A percentile compares a stretch with the other conserved stretches of the same genome.
phyloP scores from a whole-genome alignment of 345 rosid species.

The Erucastrum elatum region DNA sequence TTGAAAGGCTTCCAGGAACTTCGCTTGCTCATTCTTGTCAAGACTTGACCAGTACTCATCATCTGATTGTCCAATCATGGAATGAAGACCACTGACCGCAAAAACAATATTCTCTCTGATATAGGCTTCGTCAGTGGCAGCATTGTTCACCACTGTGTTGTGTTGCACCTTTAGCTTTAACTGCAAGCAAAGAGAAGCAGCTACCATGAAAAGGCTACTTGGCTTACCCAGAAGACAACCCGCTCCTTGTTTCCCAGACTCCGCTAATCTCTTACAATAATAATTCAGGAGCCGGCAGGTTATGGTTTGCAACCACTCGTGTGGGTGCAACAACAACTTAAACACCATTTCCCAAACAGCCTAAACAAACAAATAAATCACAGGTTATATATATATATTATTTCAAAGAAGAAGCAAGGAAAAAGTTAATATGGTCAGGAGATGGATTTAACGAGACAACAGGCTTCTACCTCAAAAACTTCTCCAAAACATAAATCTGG shows the following conservation, averaged over 20 bases:
- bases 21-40: constrained; percentile 53
- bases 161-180: constrained; percentile 34
- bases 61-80: constrained; percentile 47
- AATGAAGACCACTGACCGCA: constrained; percentile 53
- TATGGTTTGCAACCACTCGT: constrained; percentile 58
- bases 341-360: constrained; percentile 62
- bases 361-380: constrained; percentile 29
- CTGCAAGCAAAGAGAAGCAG: constrained; percentile 68
- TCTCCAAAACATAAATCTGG: constrained; percentile 39
- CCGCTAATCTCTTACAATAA: constrained; percentile 45
- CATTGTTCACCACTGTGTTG: not conserved
- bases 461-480: constrained; percentile 51
- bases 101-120: constrained; percentile 42
- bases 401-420: no score
- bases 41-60: constrained; percentile 50
- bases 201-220: constrained; percentile 62
- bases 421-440: no score
- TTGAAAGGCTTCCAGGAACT: constrained; percentile 60
- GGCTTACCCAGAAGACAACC: constrained; percentile 50
- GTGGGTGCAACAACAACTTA: constrained; percentile 72
- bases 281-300: constrained; percentile 61
- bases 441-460: not conserved
- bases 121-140: not conserved
- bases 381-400: no score
- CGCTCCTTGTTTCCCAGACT: constrained; percentile 24